phyloP scores from a whole-genome alignment of 2,329 filamentous ascomycete species.

The Colletotrichum tamarilloi region DNA sequence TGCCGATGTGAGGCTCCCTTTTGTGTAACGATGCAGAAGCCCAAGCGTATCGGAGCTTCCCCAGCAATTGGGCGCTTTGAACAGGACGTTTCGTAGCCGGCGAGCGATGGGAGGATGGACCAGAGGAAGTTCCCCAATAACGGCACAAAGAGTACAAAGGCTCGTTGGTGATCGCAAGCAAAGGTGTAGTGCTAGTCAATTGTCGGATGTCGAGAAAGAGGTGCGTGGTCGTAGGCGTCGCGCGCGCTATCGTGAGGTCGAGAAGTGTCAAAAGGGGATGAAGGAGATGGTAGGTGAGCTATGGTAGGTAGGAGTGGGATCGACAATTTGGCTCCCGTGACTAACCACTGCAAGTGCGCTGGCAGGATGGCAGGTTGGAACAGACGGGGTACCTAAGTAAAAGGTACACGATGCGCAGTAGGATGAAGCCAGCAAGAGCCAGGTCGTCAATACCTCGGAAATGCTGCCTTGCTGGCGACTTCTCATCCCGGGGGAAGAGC shows the following conservation, averaged over 20 bases:
- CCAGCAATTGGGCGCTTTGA: constrained; percentile 27
- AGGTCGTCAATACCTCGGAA: background rate
- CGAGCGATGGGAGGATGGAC: background rate
- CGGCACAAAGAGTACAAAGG: background rate
- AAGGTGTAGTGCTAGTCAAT: background rate
- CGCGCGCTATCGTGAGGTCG: background rate
- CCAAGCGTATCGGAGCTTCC: constrained; percentile 33
- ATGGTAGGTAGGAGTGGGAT: constrained; percentile 17
- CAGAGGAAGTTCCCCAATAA: background rate
- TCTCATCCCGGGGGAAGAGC: background rate
- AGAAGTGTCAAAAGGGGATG: constrained; percentile 15
- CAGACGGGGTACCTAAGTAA: background rate
- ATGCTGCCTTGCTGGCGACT: background rate
- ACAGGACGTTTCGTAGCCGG: constrained; percentile 6
- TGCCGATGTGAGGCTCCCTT: background rate
- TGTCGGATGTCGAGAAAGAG: background rate
- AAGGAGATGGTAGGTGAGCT: background rate
- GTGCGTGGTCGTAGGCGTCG: background rate
- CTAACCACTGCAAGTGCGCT: background rate
- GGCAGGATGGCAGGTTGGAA: background rate
- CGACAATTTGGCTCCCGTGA: constrained; percentile 26
- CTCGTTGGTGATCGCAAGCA: background rate
- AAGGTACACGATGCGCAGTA: background rate
- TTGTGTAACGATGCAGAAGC: constrained; percentile 11
- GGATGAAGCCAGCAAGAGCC: no score